Percentiles rank a stretch among this genome's conserved stretches.
phyloP scores from a whole-genome alignment of 495 filamentous ascomycete species.

The Aspergillus ellipticus region DNA sequence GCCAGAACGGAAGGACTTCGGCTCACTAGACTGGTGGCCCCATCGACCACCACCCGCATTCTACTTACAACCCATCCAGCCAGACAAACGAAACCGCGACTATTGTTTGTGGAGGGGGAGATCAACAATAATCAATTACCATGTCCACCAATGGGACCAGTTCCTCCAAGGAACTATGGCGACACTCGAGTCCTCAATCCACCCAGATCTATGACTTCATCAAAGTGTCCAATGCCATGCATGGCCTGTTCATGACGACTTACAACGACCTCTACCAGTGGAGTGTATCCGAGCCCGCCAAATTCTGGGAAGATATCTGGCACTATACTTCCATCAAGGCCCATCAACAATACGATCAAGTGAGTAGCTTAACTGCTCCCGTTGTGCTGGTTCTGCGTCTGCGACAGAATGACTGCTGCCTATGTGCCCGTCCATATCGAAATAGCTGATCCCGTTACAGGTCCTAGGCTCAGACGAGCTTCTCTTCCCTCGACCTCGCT shows the following conservation, averaged over 20 bases:
- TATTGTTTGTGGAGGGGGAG: neutral
- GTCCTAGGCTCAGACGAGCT: slow-evolving; percentile 60
- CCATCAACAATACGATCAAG: slow-evolving; percentile 58
- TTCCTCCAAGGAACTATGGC: slow-evolving; percentile 59
- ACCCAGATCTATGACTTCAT: slow-evolving; percentile 73
- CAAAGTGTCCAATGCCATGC: slow-evolving; percentile 61
- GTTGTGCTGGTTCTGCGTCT: neutral
- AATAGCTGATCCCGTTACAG: slow-evolving; percentile 37
- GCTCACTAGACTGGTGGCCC: neutral
- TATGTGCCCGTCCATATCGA: neutral
- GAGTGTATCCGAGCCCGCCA: slow-evolving; percentile 71
- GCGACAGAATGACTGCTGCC: neutral
- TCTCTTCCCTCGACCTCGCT: slow-evolving; percentile 82
- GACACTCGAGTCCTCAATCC: slow-evolving; percentile 59
- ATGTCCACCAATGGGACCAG: slow-evolving; percentile 26
- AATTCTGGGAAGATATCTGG: slow-evolving; percentile 88
- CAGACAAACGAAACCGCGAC: neutral
- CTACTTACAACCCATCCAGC: neutral
- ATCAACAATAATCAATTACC: slow-evolving; percentile 9
- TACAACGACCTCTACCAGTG: slow-evolving; percentile 76
- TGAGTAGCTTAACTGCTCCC: slow-evolving; percentile 28
- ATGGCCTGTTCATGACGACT: slow-evolving; percentile 55
- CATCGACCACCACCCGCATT: neutral
- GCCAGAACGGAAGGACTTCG: neutral
- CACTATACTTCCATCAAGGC: slow-evolving; percentile 69